Conservation (phyloP, 75 land plant species). For the Isoetes taiwanensis region DNA sequence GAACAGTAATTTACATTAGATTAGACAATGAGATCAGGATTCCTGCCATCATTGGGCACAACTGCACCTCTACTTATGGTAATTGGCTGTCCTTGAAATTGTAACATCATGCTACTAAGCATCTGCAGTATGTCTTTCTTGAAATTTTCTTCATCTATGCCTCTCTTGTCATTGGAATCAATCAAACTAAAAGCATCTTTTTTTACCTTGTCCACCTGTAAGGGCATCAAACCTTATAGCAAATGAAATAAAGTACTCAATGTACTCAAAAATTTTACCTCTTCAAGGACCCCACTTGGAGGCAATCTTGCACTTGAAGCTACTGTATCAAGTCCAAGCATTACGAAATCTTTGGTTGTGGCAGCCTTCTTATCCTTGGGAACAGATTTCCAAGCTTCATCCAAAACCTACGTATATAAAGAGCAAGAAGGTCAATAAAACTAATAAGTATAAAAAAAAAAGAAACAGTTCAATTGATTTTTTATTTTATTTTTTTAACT, state of each 20-base stretch:
- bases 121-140: conserved; percentile 46
- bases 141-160: conserved; percentile 41
- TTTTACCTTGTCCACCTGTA: conserved; percentile 55
- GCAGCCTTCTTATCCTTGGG: conserved; percentile 30
- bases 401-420: conserved; percentile 27
- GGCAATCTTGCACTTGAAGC: conserved; percentile 66
- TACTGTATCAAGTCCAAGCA: conserved; percentile 46
- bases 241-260: not conserved
- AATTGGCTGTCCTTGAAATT: conserved; percentile 61
- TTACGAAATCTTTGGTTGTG: conserved; percentile 36
- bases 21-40: conserved; percentile 23
- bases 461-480: not conserved
- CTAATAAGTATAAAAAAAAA: not conserved
- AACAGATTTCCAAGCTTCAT: conserved; percentile 32
- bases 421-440: not conserved
- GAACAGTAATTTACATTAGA: no score
- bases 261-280: conserved; percentile 33
- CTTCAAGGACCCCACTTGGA: conserved; percentile 50
- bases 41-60: conserved; percentile 41
- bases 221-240: not conserved
- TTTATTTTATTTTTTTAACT: not conserved
- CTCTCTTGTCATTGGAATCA: conserved; percentile 36
- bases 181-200: conserved; percentile 38
- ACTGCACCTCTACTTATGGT: conserved; percentile 35
- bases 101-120: conserved; percentile 69